A percentile compares a stretch with the other conserved stretches of the same genome.
Evolutionary conservation across 2,329 filamentous ascomycete species (phyloP).

Genomic region (Sporothrix inflata): DNA sequence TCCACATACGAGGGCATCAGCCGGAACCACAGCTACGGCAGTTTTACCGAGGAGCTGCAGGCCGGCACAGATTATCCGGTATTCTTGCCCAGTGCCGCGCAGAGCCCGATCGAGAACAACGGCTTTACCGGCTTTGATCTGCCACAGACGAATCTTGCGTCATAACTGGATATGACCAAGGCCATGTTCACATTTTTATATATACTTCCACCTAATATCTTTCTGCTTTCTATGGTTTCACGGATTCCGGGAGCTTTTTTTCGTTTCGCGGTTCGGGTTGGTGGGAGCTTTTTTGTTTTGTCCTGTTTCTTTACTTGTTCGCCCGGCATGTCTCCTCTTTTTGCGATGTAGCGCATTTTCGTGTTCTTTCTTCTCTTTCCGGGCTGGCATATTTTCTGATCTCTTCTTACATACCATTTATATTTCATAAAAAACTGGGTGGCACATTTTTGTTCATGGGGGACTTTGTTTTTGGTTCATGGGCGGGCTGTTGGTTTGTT

Average conservation of each 20-base stretch:
- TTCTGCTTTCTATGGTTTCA: conserved; percentile 4
- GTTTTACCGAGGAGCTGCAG: conserved; percentile 26
- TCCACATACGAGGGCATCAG: conserved; percentile 25
- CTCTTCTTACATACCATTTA: conserved; percentile 12
- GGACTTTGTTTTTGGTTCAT: not conserved
- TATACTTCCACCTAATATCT: not conserved
- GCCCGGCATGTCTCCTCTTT: not conserved
- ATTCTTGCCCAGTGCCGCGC: conserved; percentile 8
- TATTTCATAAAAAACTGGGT: conserved; percentile 17
- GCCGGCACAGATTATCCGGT: conserved; percentile 2
- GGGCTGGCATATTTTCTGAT: conserved; percentile 11
- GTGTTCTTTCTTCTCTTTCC: not conserved
- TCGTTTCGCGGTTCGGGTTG: not conserved
- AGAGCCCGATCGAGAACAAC: conserved; percentile 16
- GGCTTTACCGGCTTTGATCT: conserved; percentile 19
- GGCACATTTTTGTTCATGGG: not conserved
- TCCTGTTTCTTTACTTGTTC: not conserved
- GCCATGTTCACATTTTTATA: not conserved
- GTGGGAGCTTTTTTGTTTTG: not conserved
- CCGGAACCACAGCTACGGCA: conserved; percentile 30
- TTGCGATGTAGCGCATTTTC: not conserved
- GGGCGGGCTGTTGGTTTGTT: not conserved
- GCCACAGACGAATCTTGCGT: not conserved
- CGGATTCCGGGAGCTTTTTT: not conserved
- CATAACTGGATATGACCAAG: not conserved